These are phyloP conservation scores for Syncephalastrum contaminatum DNA, from an alignment of 371 early-diverging fungal species.

Conservation along the genomic window DNA sequence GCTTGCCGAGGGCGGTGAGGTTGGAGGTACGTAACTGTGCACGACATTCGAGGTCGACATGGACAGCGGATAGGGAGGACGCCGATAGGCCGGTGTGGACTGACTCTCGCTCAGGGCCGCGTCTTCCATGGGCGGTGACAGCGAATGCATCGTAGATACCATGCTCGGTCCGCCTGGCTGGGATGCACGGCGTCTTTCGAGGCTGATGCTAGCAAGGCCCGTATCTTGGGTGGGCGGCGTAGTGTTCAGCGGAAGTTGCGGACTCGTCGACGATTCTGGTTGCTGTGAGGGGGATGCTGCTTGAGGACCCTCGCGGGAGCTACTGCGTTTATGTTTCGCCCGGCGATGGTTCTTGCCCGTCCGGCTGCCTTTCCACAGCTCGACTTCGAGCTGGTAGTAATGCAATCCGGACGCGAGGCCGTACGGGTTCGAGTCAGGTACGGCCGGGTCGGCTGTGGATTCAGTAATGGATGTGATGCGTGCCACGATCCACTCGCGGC, in stretches of 20 bases:
- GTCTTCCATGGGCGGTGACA: not conserved
- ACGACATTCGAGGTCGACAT: slow-evolving; percentile 17
- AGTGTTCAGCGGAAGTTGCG: not conserved
- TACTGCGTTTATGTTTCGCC: too few relatives aligned
- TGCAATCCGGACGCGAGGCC: slow-evolving; percentile 61
- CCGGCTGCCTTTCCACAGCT: slow-evolving; percentile 37
- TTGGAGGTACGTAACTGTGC: slow-evolving; percentile 19
- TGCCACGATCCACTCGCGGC: slow-evolving; percentile 71
- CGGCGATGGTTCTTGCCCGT: slow-evolving; percentile 11
- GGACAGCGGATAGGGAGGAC: slow-evolving; percentile 12
- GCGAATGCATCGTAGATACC: slow-evolving; percentile 3
- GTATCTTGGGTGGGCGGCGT: slow-evolving; percentile 13
- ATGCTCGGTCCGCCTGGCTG: not conserved
- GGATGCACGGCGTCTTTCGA: not conserved
- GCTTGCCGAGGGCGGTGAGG: slow-evolving; percentile 6
- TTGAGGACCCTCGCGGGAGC: not conserved
- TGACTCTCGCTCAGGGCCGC: not conserved
- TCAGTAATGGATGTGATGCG: slow-evolving; percentile 62
- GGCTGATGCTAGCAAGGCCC: slow-evolving; percentile 19
- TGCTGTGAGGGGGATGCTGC: not conserved
- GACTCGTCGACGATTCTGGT: not conserved
- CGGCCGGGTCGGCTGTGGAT: slow-evolving; percentile 40
- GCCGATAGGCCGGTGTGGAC: not conserved
- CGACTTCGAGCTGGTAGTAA: slow-evolving; percentile 62
- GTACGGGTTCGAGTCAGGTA: slow-evolving; percentile 58